Evolutionary conservation across 805 yeast genomes (phyloP).

Genomic region (Ogataea salicorniae): DNA sequence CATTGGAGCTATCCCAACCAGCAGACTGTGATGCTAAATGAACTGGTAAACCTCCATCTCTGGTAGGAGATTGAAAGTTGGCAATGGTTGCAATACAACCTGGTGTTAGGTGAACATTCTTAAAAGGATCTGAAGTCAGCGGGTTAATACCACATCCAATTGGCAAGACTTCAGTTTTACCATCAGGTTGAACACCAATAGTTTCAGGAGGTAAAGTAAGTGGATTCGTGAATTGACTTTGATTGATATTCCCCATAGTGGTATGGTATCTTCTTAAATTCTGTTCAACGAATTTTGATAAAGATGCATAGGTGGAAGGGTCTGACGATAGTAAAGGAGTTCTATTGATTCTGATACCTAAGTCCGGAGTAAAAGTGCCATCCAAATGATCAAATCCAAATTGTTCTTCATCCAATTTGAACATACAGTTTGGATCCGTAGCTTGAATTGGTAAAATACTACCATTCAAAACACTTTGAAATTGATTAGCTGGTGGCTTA

Average conservation of each 20-base stretch:
- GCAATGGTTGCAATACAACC: slow-evolving; percentile 39
- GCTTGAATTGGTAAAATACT: slow-evolving; percentile 31
- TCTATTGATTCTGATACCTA: slow-evolving; percentile 31
- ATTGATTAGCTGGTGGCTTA: slow-evolving; percentile 23
- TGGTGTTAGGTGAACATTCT: slow-evolving; percentile 48
- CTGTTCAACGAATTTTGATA: slow-evolving; percentile 45
- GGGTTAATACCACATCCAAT: slow-evolving; percentile 54
- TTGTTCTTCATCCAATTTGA: slow-evolving; percentile 24
- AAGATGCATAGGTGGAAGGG: slow-evolving; percentile 48
- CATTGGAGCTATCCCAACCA: not conserved
- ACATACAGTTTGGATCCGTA: slow-evolving; percentile 31
- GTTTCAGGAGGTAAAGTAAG: slow-evolving; percentile 29
- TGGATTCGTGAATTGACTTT: slow-evolving; percentile 37
- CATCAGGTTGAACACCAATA: slow-evolving; percentile 28
- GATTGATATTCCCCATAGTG: slow-evolving; percentile 31
- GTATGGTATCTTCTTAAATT: slow-evolving; percentile 35
- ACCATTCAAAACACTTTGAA: slow-evolving; percentile 24
- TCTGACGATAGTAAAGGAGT: slow-evolving; percentile 35
- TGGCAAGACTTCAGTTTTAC: slow-evolving; percentile 31
- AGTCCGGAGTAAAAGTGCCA: slow-evolving; percentile 27
- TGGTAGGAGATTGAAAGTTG: slow-evolving; percentile 13
- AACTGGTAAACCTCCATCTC: too few species aligned
- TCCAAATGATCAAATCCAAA: slow-evolving; percentile 31
- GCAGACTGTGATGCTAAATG: slow-evolving; percentile 1
- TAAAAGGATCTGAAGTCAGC: slow-evolving; percentile 46